phyloP scores from a whole-genome alignment of 192 early-diverging fungal genomes.

The Irineochytrium annulatum region DNA sequence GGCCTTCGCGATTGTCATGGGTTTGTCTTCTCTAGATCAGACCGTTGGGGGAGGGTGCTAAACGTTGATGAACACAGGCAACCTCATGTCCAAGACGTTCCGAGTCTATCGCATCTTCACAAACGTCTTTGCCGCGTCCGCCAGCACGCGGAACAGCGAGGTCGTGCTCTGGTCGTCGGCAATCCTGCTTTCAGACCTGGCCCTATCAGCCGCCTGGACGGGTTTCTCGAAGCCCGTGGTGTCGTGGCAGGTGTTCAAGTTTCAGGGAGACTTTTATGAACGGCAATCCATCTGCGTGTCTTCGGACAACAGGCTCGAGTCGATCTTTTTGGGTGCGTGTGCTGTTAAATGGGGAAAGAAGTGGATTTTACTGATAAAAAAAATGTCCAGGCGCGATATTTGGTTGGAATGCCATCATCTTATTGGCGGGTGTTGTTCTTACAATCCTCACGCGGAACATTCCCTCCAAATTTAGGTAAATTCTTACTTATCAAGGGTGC shows the following conservation, averaged over 20 bases:
- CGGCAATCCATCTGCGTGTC: no score
- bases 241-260: neutral
- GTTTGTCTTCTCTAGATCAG: no score
- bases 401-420: neutral
- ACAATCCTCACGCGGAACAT: neutral
- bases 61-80: no score
- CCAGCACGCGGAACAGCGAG: neutral
- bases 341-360: neutral
- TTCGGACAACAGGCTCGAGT: no score
- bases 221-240: neutral
- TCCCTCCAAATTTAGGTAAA: neutral
- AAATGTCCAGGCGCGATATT: neutral
- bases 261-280: neutral
- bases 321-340: no score
- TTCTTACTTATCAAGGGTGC: neutral
- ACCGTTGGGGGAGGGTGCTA: no score
- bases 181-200: neutral
- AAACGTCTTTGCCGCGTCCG: no score
- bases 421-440: neutral
- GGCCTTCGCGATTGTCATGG: slow-evolving; percentile 1
- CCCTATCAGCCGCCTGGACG: neutral
- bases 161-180: neutral
- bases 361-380: neutral
- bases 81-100: slow-evolving; percentile 3
- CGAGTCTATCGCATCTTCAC: slow-evolving; percentile 9